Evolutionary conservation across 805 yeast genomes (phyloP).

Genomic region (Candida manassasensis): DNA sequence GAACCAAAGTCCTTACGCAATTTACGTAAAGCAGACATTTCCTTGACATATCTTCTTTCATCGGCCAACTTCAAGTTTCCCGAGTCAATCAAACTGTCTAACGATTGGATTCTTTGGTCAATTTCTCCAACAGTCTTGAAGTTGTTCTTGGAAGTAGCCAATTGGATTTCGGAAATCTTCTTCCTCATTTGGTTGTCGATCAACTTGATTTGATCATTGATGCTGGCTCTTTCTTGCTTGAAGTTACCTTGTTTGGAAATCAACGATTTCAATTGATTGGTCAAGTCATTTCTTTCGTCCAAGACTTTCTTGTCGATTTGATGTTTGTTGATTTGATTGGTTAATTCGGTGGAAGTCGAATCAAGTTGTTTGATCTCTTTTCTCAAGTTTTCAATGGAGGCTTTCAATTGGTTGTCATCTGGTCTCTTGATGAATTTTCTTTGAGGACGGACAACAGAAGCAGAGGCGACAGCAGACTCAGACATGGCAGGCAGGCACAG

Average conservation of each 20-base stretch:
- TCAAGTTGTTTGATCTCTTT: slow-evolving; percentile 63
- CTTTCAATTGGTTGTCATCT: slow-evolving; percentile 61
- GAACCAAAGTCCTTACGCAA: slow-evolving; percentile 71
- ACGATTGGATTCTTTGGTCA: slow-evolving; percentile 55
- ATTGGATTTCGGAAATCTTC: slow-evolving; percentile 69
- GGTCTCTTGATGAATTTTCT: slow-evolving; percentile 70
- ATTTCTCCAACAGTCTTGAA: slow-evolving; percentile 68
- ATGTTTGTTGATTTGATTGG: slow-evolving; percentile 46
- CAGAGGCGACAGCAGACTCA: slow-evolving; percentile 11
- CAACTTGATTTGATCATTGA: slow-evolving; percentile 67
- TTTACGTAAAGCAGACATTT: slow-evolving; percentile 78
- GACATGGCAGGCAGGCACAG: slow-evolving; percentile 4
- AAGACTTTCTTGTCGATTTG: slow-evolving; percentile 27
- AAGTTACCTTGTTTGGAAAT: slow-evolving; percentile 45
- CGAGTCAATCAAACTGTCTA: slow-evolving; percentile 71
- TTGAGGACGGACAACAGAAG: slow-evolving; percentile 12
- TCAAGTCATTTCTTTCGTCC: slow-evolving; percentile 31
- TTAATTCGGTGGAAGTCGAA: slow-evolving; percentile 46
- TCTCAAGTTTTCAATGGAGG: slow-evolving; percentile 49
- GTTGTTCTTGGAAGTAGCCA: slow-evolving; percentile 62
- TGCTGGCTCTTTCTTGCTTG: slow-evolving; percentile 43
- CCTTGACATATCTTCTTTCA: slow-evolving; percentile 81
- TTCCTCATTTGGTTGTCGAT: slow-evolving; percentile 69
- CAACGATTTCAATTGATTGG: slow-evolving; percentile 34
- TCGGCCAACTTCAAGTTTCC: slow-evolving; percentile 85